Percentiles rank a stretch among this genome's conserved stretches.
These are phyloP conservation scores for Magnolia kwangsiensis DNA, from an alignment of 164 flowering plant genomes.

Conservation along the genomic window DNA sequence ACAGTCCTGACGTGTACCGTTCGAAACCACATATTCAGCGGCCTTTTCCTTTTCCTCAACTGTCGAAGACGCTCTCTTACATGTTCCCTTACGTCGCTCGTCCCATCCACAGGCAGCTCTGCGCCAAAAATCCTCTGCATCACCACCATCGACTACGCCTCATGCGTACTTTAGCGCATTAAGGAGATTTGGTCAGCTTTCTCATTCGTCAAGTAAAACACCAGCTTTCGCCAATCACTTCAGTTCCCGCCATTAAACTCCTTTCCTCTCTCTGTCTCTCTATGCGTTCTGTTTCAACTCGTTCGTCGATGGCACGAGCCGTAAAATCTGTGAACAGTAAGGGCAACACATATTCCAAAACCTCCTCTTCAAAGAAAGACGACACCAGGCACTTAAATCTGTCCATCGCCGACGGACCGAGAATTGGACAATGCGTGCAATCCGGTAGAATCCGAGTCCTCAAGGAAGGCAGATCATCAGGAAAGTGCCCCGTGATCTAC, in stretches of 20 bases:
- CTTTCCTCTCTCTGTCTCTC: background rate
- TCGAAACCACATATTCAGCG: background rate
- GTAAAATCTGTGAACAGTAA: background rate
- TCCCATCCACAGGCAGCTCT: no score
- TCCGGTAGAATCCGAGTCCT: conserved; percentile 62
- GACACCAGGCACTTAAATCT: background rate
- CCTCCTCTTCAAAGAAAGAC: background rate
- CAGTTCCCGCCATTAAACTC: no score
- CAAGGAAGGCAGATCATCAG: conserved; percentile 36
- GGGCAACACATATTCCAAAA: background rate
- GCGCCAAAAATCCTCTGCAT: no score
- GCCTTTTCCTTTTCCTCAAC: background rate
- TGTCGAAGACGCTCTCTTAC: background rate
- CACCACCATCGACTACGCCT: background rate
- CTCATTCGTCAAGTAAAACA: background rate
- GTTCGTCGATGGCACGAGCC: background rate
- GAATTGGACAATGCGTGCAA: conserved; percentile 28
- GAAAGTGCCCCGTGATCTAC: conserved; percentile 79
- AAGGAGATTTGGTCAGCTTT: background rate
- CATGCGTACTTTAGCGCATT: background rate
- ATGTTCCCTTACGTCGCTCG: background rate
- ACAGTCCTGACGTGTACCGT: background rate
- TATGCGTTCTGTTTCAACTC: background rate
- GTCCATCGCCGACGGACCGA: background rate
- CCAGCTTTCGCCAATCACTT: no score